Evolutionary conservation across 78 protist species (phyloP).

Genomic region (Dictyostelium citrinum): DNA sequence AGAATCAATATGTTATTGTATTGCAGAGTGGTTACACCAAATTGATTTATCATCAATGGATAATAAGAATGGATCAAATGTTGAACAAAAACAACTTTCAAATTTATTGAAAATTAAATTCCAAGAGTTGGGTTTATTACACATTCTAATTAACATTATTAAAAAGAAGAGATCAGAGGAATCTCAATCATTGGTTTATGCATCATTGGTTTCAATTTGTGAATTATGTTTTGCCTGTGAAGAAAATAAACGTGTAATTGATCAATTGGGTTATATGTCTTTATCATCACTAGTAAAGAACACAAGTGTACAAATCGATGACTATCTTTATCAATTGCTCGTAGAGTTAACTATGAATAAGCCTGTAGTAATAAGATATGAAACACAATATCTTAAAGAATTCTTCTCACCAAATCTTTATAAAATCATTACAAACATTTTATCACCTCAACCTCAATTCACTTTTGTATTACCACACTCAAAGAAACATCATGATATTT

Average conservation of each 20-base stretch:
- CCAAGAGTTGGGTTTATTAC: slow-evolving; percentile 49
- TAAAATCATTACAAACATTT: slow-evolving; percentile 16
- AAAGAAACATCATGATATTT: slow-evolving; percentile 22
- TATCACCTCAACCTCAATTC: slow-evolving; percentile 56
- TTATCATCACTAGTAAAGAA: slow-evolving; percentile 23
- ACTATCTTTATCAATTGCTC: slow-evolving; percentile 54
- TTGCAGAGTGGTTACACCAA: slow-evolving; percentile 39
- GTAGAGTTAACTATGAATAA: slow-evolving; percentile 66
- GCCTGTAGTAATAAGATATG: slow-evolving; percentile 14
- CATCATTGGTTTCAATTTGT: slow-evolving; percentile 36
- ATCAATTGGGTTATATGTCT: slow-evolving; percentile 40
- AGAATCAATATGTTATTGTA: slow-evolving; percentile 52
- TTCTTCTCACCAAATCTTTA: slow-evolving; percentile 17
- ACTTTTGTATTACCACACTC: slow-evolving; percentile 58
- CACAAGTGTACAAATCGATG: slow-evolving; percentile 25
- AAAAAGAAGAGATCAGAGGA: not conserved
- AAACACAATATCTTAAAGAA: slow-evolving; percentile 16
- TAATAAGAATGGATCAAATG: not conserved
- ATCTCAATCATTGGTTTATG: slow-evolving; percentile 28
- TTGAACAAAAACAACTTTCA: not conserved
- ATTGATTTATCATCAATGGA: not conserved
- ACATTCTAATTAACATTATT: not conserved
- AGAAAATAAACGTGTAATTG: slow-evolving; percentile 49
- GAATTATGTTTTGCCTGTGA: slow-evolving; percentile 65
- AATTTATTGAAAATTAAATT: slow-evolving; percentile 35